These are phyloP conservation scores for Cupressus sempervirens DNA, from an alignment of 75 land plant genomes.

Conservation along the genomic window DNA sequence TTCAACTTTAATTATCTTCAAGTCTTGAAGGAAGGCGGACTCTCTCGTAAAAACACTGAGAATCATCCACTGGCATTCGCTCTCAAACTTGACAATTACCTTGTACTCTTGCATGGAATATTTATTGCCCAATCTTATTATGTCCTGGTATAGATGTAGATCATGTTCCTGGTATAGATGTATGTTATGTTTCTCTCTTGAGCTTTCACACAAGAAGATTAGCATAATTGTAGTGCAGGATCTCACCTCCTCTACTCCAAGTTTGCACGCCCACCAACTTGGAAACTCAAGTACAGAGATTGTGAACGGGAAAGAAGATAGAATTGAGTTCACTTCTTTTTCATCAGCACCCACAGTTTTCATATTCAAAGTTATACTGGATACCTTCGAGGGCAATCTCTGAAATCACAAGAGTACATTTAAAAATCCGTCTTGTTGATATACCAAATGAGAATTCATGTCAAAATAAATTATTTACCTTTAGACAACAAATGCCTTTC, in stretches of 20 bases:
- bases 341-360: background rate
- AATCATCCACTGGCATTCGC: background rate
- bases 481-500: background rate
- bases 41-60: background rate
- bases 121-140: background rate
- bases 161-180: no score
- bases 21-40: background rate
- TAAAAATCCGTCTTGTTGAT: background rate
- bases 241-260: background rate
- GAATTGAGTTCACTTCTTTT: background rate
- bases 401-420: background rate
- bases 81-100: background rate
- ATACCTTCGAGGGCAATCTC: background rate
- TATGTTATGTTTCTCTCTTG: background rate
- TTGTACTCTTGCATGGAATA: constrained; percentile 3
- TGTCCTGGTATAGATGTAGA: background rate
- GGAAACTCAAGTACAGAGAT: background rate
- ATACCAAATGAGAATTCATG: background rate
- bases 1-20: background rate
- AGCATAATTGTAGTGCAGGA: background rate
- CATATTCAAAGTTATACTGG: constrained; percentile 4
- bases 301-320: background rate
- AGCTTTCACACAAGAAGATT: background rate
- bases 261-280: background rate
- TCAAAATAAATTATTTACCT: background rate